Evolutionary conservation across 768 basidiomycete species (phyloP).

Genomic region (Tricholoma terreum): DNA sequence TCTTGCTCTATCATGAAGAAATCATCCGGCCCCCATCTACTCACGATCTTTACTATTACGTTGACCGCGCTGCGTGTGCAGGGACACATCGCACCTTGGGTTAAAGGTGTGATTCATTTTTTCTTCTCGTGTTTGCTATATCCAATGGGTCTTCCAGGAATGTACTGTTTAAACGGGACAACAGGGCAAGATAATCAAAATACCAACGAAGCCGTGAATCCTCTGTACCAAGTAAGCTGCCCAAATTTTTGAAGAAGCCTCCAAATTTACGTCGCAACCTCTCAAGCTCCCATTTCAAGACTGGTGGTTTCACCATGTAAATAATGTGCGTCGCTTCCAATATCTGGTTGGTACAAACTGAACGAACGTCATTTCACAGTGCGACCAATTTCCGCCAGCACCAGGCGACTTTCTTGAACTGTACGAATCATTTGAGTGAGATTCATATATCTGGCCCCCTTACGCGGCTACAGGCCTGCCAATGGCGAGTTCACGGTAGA

Average conservation of each 20-base stretch:
- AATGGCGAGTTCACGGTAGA: conserved; percentile 47
- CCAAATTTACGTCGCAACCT: not conserved
- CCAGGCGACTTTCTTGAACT: conserved; percentile 40
- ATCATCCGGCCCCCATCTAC: not conserved
- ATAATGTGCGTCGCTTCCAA: conserved; percentile 25
- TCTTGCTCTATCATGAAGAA: not conserved
- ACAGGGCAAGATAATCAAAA: conserved; percentile 33
- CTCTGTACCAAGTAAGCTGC: conserved; percentile 41
- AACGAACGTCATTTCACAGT: conserved; percentile 25
- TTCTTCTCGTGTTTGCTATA: not conserved
- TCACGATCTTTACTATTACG: not conserved
- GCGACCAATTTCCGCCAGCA: conserved; percentile 41
- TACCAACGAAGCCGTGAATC: conserved; percentile 37
- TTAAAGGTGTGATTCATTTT: conserved; percentile 10
- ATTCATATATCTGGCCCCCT: not conserved
- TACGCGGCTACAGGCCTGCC: conserved; percentile 33
- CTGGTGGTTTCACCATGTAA: conserved; percentile 33
- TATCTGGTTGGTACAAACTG: not conserved
- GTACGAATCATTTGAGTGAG: conserved; percentile 22
- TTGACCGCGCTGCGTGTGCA: conserved; percentile 11
- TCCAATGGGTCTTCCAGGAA: conserved; percentile 21
- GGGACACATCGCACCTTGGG: conserved; percentile 16
- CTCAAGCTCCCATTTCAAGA: conserved; percentile 17
- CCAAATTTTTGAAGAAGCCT: not conserved
- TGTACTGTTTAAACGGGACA: conserved; percentile 45